Evolutionary conservation across 139 green algal species (phyloP), one percentile per base, ranked within the genome.

Genomic region (Zygnema cylindricum): DNA sequence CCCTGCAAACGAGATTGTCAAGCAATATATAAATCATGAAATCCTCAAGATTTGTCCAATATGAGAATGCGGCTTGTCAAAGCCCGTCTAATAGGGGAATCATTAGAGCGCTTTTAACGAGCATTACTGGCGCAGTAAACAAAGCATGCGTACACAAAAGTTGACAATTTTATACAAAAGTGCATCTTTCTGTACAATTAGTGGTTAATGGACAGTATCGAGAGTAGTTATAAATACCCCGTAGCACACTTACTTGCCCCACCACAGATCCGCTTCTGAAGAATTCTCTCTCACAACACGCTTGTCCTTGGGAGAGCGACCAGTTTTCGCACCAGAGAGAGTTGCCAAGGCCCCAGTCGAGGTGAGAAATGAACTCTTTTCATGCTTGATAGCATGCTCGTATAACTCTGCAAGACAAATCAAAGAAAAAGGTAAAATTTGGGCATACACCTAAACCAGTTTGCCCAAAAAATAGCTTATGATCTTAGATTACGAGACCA

Each of bases 321-420:
- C 96, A 71, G 96, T 98, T 93, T 97, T 98, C 55, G 94, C 94
- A 38, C 96, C 95, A 41, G 94, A 96, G 41, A 95, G 90, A 25
- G 95, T 95, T 1, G 94, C 93, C 33, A 98, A 82, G 0, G 96
- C 96, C 25, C 96, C 96, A 7, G 43, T 91, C 33, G 88, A 92
- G 1, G 94, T 97, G 76, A 94, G 63, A 1, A 42, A 88, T 25
- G 83, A 88, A 25, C 71, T 76, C 40, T 87, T 88, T 36, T 88
- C 83, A 35, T 88, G 43, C 83, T 78, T 86, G 23, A 88, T 87
- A 32, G 83, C 83, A 30, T 88, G 71, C 83, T 88, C 83, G 71
- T 88, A 88, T 25, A 88, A 76, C 1, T 85, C 83, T 88, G 83
- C 30, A 88, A 7, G 69, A 88, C 76, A 82, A 41, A 69, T 63